phyloP scores from a whole-genome alignment of 805 yeast genomes.

The Teunomyces tritomae region DNA sequence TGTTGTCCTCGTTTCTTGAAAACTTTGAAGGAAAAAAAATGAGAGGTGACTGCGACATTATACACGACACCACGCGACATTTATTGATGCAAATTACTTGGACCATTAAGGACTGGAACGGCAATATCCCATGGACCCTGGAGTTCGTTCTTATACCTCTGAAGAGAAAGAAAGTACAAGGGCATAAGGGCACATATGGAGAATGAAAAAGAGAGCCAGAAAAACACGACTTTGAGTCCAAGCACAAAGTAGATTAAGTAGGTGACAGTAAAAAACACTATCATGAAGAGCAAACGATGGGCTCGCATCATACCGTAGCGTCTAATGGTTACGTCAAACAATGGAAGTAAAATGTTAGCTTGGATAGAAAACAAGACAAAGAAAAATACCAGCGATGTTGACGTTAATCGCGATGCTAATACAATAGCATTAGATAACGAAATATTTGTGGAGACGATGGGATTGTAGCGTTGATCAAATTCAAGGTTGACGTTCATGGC shows the following conservation, averaged over 20 bases:
- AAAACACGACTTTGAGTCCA: conserved; percentile 28
- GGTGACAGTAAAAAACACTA: conserved; percentile 23
- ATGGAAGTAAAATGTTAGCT: conserved; percentile 69
- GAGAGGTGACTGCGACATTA: not conserved
- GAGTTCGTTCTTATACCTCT: conserved; percentile 76
- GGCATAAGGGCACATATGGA: conserved; percentile 61
- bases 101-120: conserved; percentile 46
- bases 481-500: conserved; percentile 43
- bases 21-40: not conserved
- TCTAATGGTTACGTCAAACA: conserved; percentile 61
- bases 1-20: not conserved
- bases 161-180: conserved; percentile 64
- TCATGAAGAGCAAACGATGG: conserved; percentile 21
- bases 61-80: not conserved
- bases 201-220: conserved; percentile 52
- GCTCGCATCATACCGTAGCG: conserved; percentile 26
- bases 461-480: conserved; percentile 29
- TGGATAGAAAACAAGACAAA: conserved; percentile 75
- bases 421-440: conserved; percentile 85
- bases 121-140: conserved; percentile 96
- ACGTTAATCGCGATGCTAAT: conserved; percentile 77
- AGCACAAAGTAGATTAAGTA: conserved; percentile 27
- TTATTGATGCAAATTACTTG: not conserved
- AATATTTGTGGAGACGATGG: conserved; percentile 74
- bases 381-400: conserved; percentile 77